Evolutionary conservation across 805 yeast genomes (phyloP).

Genomic region (Candida ponderosae): DNA sequence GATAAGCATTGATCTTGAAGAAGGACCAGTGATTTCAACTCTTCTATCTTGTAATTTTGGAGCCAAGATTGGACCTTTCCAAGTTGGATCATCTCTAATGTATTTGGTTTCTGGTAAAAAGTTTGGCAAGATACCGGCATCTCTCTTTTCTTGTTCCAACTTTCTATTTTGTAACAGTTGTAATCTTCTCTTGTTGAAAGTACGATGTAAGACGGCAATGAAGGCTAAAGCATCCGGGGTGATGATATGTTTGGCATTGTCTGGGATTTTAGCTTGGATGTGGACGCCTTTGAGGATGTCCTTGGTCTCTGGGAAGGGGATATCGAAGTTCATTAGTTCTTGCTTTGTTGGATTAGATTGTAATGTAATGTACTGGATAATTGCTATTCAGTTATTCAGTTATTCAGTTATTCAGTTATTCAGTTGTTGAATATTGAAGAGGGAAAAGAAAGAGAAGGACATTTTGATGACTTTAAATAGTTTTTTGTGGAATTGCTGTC

Average conservation of each 20-base stretch:
- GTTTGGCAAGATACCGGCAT: constrained; percentile 52
- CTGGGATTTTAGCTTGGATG: constrained; percentile 27
- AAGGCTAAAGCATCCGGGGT: constrained; percentile 51
- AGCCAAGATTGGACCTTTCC: constrained; percentile 71
- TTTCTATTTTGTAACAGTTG: constrained; percentile 55
- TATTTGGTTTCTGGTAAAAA: constrained; percentile 61
- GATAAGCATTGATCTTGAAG: constrained; percentile 76
- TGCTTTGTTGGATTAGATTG: background rate
- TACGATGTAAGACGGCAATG: constrained; percentile 65
- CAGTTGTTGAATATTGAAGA: background rate
- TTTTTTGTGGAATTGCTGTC: too few relatives aligned
- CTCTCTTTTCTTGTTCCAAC: constrained; percentile 51
- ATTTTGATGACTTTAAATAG: background rate
- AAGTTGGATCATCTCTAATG: constrained; percentile 63
- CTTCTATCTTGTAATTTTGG: constrained; percentile 70
- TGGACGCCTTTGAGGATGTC: constrained; percentile 28
- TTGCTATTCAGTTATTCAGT: background rate
- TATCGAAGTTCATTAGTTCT: constrained; percentile 5
- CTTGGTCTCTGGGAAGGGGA: constrained; percentile 20
- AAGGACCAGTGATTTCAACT: constrained; percentile 81
- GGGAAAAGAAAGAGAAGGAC: background rate
- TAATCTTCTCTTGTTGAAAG: constrained; percentile 57
- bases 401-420: background rate
- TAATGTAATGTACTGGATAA: too few relatives aligned
- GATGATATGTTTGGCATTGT: constrained; percentile 30